Conservation (phyloP, 805 yeast species). For the Lipomyces mesembrius region DNA sequence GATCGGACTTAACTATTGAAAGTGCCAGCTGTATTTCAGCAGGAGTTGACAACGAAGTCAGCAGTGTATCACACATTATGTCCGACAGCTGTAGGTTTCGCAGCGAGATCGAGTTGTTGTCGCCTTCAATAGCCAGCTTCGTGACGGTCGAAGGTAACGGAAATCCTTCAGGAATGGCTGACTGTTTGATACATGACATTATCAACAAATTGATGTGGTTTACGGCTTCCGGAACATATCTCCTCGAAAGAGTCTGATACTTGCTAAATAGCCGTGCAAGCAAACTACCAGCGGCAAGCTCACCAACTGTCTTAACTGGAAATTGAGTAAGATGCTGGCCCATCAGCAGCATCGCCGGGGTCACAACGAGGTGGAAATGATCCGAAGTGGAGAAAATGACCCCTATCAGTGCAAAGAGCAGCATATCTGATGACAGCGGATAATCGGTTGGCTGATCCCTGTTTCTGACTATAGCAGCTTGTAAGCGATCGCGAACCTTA, state of each 20-base stretch:
- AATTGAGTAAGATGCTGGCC: constrained; percentile 68
- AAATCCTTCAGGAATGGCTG: constrained; percentile 19
- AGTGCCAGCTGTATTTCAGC: constrained; percentile 30
- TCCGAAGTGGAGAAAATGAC: constrained; percentile 89
- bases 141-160: constrained; percentile 18
- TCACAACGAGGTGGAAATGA: constrained; percentile 87
- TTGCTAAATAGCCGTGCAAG: constrained; percentile 66
- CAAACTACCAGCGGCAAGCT: constrained; percentile 64
- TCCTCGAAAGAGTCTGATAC: constrained; percentile 79
- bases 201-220: constrained; percentile 40
- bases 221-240: constrained; percentile 78
- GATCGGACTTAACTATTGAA: constrained; percentile 26
- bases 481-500: constrained; percentile 60
- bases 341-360: constrained; percentile 77
- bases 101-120: constrained; percentile 2
- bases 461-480: constrained; percentile 27
- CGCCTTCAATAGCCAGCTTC: constrained; percentile 14
- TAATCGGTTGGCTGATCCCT: constrained; percentile 22
- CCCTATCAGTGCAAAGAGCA: constrained; percentile 74
- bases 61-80: constrained; percentile 23
- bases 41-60: constrained; percentile 16
- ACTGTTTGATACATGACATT: constrained; percentile 45
- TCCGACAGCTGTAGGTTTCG: constrained; percentile 26
- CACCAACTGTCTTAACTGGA: constrained; percentile 49
- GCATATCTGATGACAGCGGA: constrained; percentile 53